phyloP scores from a whole-genome alignment of 257 asterid genomes.

The Cinchona pubescens region DNA sequence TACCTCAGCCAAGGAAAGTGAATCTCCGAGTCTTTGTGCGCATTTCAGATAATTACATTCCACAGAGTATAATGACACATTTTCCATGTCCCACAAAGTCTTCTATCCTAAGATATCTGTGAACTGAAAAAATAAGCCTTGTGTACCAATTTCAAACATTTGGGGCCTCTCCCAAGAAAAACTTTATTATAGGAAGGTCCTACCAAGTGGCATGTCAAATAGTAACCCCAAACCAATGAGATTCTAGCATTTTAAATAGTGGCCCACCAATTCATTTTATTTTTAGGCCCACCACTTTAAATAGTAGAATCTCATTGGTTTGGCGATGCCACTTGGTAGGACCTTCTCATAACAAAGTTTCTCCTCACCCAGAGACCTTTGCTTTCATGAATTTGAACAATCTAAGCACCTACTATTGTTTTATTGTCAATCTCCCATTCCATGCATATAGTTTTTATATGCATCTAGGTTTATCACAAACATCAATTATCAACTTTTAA shows the following conservation, averaged over 20 bases:
- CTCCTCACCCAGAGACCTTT: background rate
- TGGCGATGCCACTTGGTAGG: too few species aligned
- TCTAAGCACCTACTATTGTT: background rate
- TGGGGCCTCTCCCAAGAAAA: too few species aligned
- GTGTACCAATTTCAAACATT: background rate
- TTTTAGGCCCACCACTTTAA: too few species aligned
- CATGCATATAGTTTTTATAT: background rate
- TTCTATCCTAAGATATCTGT: background rate
- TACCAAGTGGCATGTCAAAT: too few species aligned
- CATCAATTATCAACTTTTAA: background rate
- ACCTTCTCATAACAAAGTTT: too few species aligned
- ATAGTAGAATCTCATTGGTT: too few species aligned
- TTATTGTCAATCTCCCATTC: background rate
- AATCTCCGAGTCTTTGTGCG: background rate
- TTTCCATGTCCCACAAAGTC: background rate
- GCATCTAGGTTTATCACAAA: background rate
- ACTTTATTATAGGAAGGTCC: too few species aligned
- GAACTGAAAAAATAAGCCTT: background rate
- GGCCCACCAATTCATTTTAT: too few species aligned
- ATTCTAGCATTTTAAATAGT: too few species aligned
- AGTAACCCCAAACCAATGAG: too few species aligned
- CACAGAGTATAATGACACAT: background rate
- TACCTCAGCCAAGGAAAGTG: background rate
- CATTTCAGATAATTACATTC: too few species aligned
- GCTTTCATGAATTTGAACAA: background rate